Conservation (phyloP, 1,139 yeast genomes). For the Candida sp. region DNA sequence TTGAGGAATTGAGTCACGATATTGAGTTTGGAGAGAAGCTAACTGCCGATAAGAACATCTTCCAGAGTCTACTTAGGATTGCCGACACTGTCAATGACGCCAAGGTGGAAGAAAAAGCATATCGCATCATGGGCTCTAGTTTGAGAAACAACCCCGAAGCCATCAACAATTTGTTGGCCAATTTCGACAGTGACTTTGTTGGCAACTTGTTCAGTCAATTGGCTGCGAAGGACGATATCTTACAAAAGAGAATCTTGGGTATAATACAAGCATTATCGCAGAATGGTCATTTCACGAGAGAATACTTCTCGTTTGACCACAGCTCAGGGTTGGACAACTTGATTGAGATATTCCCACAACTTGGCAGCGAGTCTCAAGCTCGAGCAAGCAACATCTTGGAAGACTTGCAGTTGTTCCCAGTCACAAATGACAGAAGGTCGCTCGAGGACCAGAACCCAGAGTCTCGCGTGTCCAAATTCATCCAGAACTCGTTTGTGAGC, state of each 20-base stretch:
- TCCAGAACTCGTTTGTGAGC: slow-evolving; percentile 31
- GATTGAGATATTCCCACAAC: slow-evolving; percentile 28
- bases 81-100: slow-evolving; percentile 14
- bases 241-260: slow-evolving; percentile 54
- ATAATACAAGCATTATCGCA: slow-evolving; percentile 48
- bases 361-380: slow-evolving; percentile 31
- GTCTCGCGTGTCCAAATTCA: slow-evolving; percentile 28
- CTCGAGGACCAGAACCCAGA: slow-evolving; percentile 24
- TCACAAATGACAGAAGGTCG: slow-evolving; percentile 25
- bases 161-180: slow-evolving; percentile 26
- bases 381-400: slow-evolving; percentile 45
- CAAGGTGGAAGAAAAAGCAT: slow-evolving; percentile 44
- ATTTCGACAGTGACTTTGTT: slow-evolving; percentile 18
- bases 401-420: slow-evolving; percentile 33
- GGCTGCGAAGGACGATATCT: slow-evolving; percentile 23
- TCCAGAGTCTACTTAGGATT: slow-evolving; percentile 21
- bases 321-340: slow-evolving; percentile 29
- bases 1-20: slow-evolving; percentile 69
- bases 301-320: slow-evolving; percentile 25
- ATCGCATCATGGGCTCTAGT: slow-evolving; percentile 57
- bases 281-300: slow-evolving; percentile 27
- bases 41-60: slow-evolving; percentile 23
- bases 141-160: slow-evolving; percentile 80
- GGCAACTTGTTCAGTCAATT: slow-evolving; percentile 22
- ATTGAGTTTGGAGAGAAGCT: slow-evolving; percentile 59